Percentiles rank a stretch among this genome's conserved stretches.
These are phyloP conservation scores for Agroathelia rolfsii DNA, from an alignment of 1,284 basidiomycete genomes.

Conservation along the genomic window DNA sequence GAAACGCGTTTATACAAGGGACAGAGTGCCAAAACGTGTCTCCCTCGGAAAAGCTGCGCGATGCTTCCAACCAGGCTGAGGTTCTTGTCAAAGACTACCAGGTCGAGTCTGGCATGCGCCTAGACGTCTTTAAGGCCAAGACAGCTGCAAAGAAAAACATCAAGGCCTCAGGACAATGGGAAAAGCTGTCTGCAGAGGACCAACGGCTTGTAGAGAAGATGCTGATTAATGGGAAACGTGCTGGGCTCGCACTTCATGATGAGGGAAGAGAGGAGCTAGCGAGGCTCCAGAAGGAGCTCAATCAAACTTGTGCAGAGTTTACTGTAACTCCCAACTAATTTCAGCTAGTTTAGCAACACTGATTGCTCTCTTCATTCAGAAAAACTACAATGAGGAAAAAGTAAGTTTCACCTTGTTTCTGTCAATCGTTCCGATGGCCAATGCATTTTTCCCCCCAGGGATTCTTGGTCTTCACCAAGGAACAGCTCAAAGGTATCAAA, in stretches of 20 bases:
- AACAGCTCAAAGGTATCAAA: constrained; percentile 74
- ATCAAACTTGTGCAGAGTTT: constrained; percentile 34
- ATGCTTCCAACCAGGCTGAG: constrained; percentile 66
- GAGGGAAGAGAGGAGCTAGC: constrained; percentile 30
- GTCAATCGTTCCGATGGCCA: neutral
- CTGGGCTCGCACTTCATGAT: constrained; percentile 37
- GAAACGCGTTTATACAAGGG: constrained; percentile 64
- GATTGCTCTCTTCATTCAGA: constrained; percentile 27
- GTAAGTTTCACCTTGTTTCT: too few species aligned
- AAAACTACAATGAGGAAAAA: constrained; percentile 83
- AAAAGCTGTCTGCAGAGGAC: constrained; percentile 56
- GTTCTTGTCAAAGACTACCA: constrained; percentile 54
- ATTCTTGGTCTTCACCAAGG: constrained; percentile 49
- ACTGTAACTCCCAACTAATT: constrained; percentile 27
- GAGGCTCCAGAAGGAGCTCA: constrained; percentile 31
- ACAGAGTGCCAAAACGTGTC: constrained; percentile 81
- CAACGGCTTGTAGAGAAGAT: constrained; percentile 67
- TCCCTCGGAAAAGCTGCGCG: constrained; percentile 56
- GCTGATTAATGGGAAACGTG: constrained; percentile 37
- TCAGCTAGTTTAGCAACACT: neutral
- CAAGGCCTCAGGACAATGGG: constrained; percentile 42
- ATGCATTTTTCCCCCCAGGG: constrained; percentile 31
- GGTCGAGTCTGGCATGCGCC: constrained; percentile 65
- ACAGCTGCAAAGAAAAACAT: constrained; percentile 60
- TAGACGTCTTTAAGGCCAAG: constrained; percentile 69